Evolutionary conservation across 2,329 filamentous ascomycete genomes (phyloP), one percentile per base, ranked within the genome.

Genomic region (Xylariomycetidae sp.): DNA sequence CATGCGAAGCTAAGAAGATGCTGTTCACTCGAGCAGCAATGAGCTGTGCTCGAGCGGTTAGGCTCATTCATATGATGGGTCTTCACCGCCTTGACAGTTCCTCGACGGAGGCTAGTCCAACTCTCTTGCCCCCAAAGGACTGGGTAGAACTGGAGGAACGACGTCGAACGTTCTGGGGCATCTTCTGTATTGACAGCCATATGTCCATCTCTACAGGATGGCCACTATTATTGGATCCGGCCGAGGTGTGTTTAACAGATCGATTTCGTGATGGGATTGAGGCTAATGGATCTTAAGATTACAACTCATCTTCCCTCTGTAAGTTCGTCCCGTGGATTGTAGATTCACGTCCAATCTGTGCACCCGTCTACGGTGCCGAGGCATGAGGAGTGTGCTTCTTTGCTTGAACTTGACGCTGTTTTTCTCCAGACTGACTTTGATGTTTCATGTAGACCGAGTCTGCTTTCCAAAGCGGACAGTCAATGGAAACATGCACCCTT

Each of bases 161-260:
- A 32, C 74, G 90, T 37, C 73, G 90, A 45, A 81, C 85, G 0
- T 94, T 95, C 48, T 96, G 90, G 90, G 77, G 82, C 44, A 74
- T 80, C 1, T 96, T 90, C 51, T 84, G 81, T 45, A 72, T 85
- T 26, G 89, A 96, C 56, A 76, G 85, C 16, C 94, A 94, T 60
- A 82, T 86, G 3, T 88, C 84, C 49, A 85, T 94, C 32, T 88
- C 87, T 10, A 94, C 88, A 4, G 89, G 89, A 3, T 96, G 89
- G 89, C 87, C 89, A 0, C 82, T 86, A 66, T 66, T 80, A 16
- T 80, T 95, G 26, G 81, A 94, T 42, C 74, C 86, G 37, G 68
- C 69, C 52, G 86, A 94, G 42, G 74, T 72, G 47, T 48, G 60
- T 6, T 8, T 10, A 14, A n/a, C 9, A 14, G n/a, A 25, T 16